These are phyloP conservation scores for Excoecaria cochinchinensis DNA, from an alignment of 345 rosid genomes.

Conservation along the genomic window DNA sequence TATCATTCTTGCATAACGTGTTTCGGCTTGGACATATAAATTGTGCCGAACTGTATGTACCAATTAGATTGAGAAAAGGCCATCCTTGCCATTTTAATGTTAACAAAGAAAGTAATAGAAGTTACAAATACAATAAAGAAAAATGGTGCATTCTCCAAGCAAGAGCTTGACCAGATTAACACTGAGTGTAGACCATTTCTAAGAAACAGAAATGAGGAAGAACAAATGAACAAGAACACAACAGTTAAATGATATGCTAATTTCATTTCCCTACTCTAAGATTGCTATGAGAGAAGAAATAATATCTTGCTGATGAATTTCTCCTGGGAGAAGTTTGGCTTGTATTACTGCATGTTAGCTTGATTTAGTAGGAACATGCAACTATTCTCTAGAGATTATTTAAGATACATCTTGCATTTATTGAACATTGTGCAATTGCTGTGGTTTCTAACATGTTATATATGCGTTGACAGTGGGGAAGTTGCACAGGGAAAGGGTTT, in stretches of 20 bases:
- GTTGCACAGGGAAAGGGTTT: slow-evolving; percentile 40
- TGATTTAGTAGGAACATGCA: not conserved
- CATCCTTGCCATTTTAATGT: no score
- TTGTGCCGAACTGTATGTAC: not conserved
- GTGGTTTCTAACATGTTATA: not conserved
- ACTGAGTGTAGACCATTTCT: no score
- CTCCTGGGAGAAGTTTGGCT: not conserved
- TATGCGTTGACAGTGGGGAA: slow-evolving; percentile 28
- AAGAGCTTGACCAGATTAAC: no score
- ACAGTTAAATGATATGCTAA: no score
- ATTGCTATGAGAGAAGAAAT: not conserved
- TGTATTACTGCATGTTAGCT: not conserved
- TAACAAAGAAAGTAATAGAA: no score
- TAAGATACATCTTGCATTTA: not conserved
- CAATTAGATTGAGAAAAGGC: no score
- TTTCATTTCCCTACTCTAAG: not conserved
- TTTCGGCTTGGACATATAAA: not conserved
- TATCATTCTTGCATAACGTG: not conserved
- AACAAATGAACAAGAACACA: no score
- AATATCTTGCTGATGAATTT: not conserved
- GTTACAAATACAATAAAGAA: no score
- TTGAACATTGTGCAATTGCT: slow-evolving; percentile 8
- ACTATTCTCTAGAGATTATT: not conserved
- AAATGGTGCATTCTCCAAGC: no score
- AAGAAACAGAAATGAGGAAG: no score